Conservation (phyloP, 805 yeast genomes). For the Barnettozyma sucrosica region DNA sequence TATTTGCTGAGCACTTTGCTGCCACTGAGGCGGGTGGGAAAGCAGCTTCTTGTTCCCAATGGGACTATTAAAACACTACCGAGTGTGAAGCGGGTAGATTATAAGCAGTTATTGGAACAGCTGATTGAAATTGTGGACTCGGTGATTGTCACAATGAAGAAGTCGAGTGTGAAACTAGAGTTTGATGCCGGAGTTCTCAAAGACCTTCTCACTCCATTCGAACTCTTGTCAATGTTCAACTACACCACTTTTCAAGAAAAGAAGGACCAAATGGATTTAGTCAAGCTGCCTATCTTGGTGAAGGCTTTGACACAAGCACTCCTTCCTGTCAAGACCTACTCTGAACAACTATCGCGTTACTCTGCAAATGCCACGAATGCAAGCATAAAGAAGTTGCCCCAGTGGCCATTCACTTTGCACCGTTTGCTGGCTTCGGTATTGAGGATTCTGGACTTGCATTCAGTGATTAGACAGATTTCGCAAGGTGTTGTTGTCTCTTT, state of each 20-base stretch:
- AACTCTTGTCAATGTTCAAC: constrained; percentile 31
- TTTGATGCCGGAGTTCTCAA: constrained; percentile 26
- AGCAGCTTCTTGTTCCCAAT: constrained; percentile 19
- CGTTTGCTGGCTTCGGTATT: constrained; percentile 34
- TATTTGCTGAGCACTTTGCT: not conserved
- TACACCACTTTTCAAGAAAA: constrained; percentile 27
- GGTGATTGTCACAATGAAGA: constrained; percentile 26
- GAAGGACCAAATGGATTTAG: constrained; percentile 22
- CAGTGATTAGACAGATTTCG: constrained; percentile 36
- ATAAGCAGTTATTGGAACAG: constrained; percentile 1
- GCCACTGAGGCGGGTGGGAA: constrained; percentile 3
- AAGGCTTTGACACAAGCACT: constrained; percentile 23
- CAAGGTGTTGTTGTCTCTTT: constrained; percentile 36
- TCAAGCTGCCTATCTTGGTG: constrained; percentile 25
- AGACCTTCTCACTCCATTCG: constrained; percentile 30
- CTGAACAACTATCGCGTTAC: constrained; percentile 24
- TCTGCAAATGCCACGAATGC: constrained; percentile 18
- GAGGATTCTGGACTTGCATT: constrained; percentile 39
- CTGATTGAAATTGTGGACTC: constrained; percentile 23
- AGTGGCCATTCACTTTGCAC: constrained; percentile 40
- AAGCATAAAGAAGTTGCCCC: constrained; percentile 28
- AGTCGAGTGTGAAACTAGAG: constrained; percentile 14
- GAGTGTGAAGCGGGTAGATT: not conserved
- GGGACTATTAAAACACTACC: constrained; percentile 4
- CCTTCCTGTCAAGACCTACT: constrained; percentile 17